Conservation (phyloP, 495 filamentous ascomycete species). For the Penicillium tannophilum region DNA sequence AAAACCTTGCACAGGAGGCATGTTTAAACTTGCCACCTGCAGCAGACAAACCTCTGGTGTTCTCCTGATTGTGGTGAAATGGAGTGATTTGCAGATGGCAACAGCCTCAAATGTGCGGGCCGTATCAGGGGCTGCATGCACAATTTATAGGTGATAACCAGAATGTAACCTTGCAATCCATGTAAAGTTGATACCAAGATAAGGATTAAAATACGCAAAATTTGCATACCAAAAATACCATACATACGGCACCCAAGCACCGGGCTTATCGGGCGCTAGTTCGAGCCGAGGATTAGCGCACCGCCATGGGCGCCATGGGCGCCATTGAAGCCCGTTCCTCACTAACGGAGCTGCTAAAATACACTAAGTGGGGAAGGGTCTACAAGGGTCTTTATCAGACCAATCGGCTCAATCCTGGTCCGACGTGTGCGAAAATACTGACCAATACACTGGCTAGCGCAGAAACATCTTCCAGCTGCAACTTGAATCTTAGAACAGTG, state of each 20-base stretch:
- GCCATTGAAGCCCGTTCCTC: not conserved
- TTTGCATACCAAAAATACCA: not conserved
- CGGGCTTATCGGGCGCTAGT: not conserved
- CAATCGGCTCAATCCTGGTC: slow-evolving; percentile 14
- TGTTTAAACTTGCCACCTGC: no score
- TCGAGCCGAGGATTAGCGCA: not conserved
- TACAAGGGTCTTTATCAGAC: slow-evolving; percentile 19
- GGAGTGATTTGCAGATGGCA: no score
- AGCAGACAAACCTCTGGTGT: no score
- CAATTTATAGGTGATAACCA: not conserved
- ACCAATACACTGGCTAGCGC: not conserved
- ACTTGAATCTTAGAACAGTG: not conserved
- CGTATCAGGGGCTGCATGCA: not conserved
- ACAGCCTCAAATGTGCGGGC: not conserved
- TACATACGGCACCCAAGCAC: not conserved
- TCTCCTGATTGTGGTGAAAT: not conserved
- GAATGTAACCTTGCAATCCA: not conserved
- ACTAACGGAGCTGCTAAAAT: not conserved
- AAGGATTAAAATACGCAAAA: not conserved
- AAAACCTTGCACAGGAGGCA: not conserved
- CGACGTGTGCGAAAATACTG: not conserved
- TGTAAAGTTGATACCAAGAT: not conserved
- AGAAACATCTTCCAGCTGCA: not conserved
- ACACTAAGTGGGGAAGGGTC: not conserved
- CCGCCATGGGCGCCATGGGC: not conserved